Conservation (phyloP, 164 flowering plant species). For the Liriodendron chinense region DNA sequence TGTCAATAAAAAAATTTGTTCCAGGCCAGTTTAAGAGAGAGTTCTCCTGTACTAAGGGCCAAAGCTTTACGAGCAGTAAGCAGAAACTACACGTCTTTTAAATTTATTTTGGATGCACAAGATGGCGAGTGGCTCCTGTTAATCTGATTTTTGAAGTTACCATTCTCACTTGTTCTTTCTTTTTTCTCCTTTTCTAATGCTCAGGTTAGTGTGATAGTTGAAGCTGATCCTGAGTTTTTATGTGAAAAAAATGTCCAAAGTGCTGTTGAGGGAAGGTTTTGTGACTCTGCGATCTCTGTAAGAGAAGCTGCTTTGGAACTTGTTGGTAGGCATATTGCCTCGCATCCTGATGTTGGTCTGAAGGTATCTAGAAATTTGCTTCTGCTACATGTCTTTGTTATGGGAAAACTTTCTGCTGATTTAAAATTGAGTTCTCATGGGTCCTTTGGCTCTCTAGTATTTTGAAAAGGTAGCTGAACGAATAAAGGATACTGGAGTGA, state of each 20-base stretch:
- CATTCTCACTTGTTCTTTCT: not conserved
- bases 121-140: not conserved
- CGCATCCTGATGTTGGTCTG: constrained; percentile 97
- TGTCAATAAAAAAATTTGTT: not conserved
- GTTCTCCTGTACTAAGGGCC: constrained; percentile 83
- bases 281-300: constrained; percentile 92
- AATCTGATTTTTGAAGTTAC: not conserved
- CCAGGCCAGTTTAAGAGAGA: constrained; percentile 90
- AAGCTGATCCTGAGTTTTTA: constrained; percentile 95
- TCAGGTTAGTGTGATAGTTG: constrained; percentile 95
- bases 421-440: not conserved
- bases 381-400: too few species aligned
- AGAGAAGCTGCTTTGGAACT: constrained; percentile 98
- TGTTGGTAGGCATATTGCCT: constrained; percentile 97
- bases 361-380: constrained; percentile 45
- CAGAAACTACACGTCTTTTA: constrained; percentile 9
- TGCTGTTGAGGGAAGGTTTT: constrained; percentile 97
- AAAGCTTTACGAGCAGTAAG: constrained; percentile 93
- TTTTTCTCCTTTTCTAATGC: constrained; percentile 1
- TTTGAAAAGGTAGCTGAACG: constrained; percentile 96
- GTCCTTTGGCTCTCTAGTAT: constrained; percentile 47
- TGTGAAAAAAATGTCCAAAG: constrained; percentile 82
- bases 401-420: not conserved
- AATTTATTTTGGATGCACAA: not conserved
- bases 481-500: constrained; percentile 93